These are phyloP conservation scores for Sporothrix phasma DNA, from an alignment of 2,329 filamentous ascomycete genomes.

Conservation along the genomic window DNA sequence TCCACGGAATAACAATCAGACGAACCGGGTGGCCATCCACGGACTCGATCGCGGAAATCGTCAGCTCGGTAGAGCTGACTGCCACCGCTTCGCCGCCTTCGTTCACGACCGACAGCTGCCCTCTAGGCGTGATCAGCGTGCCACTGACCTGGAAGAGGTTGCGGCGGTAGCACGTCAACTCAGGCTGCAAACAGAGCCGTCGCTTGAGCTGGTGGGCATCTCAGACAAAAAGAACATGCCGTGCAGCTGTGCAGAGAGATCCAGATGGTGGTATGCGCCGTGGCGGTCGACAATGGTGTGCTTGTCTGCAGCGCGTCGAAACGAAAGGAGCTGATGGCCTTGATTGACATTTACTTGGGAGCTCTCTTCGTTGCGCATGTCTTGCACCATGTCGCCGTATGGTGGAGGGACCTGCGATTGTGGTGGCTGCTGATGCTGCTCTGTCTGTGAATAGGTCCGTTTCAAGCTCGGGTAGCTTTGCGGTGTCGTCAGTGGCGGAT, in stretches of 20 bases:
- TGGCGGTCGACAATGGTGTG: conserved; percentile 50
- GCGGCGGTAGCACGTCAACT: conserved; percentile 89
- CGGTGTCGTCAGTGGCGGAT: conserved; percentile 37
- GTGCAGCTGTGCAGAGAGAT: conserved; percentile 63
- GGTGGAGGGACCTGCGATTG: conserved; percentile 28
- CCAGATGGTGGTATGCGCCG: conserved; percentile 52
- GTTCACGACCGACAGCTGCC: conserved; percentile 68
- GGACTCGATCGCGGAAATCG: conserved; percentile 86
- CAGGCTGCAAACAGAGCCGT: conserved; percentile 56
- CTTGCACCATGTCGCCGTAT: conserved; percentile 52
- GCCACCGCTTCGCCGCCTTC: conserved; percentile 78
- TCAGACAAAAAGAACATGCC: conserved; percentile 86
- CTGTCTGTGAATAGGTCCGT: conserved; percentile 46
- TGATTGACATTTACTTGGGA: conserved; percentile 49
- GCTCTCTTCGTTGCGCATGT: conserved; percentile 44
- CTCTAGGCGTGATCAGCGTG: conserved; percentile 69
- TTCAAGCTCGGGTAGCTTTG: conserved; percentile 48
- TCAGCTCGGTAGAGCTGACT: conserved; percentile 73
- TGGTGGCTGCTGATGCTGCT: conserved; percentile 22
- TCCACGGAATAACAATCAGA: conserved; percentile 95
- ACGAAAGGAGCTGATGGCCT: conserved; percentile 51
- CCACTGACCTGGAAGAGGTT: conserved; percentile 96
- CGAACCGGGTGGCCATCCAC: conserved; percentile 87
- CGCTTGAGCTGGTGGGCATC: conserved; percentile 54
- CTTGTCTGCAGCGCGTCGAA: conserved; percentile 48